Conservation (phyloP, 192 early-diverging fungal species). For the Entomortierella parvispora region DNA sequence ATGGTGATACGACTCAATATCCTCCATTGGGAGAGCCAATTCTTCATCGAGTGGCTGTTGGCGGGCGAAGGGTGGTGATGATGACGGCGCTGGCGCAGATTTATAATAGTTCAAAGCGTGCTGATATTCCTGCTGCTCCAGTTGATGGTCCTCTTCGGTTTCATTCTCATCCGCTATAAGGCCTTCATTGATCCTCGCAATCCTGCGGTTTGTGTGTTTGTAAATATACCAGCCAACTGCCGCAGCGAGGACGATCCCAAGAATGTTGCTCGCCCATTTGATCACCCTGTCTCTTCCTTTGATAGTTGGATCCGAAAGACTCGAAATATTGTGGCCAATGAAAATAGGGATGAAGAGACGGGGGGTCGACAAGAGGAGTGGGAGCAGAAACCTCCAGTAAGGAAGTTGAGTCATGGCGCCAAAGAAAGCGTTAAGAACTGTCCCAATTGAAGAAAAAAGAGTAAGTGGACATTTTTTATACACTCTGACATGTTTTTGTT, state of each 20-base stretch:
- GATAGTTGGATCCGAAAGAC: conserved; percentile 23
- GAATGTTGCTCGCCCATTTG: conserved; percentile 28
- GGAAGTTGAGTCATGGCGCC: conserved; percentile 36
- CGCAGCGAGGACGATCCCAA: conserved; percentile 18
- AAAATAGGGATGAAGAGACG: conserved; percentile 37
- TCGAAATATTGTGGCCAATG: conserved; percentile 39
- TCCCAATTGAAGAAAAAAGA: not conserved
- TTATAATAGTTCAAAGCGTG: not conserved
- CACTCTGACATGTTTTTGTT: not conserved
- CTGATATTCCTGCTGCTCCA: not conserved
- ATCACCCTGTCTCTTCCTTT: conserved; percentile 21
- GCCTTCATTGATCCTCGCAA: conserved; percentile 35
- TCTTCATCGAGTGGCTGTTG: too few species aligned
- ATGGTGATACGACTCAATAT: too few species aligned
- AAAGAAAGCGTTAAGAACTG: conserved; percentile 44
- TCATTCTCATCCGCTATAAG: conserved; percentile 19
- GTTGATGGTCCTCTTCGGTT: not conserved
- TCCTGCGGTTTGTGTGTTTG: conserved; percentile 17
- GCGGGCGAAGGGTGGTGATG: too few species aligned
- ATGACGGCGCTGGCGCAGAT: too few species aligned
- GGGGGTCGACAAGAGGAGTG: conserved; percentile 28
- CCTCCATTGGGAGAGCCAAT: too few species aligned
- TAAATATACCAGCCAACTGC: conserved; percentile 39
- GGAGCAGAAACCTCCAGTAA: conserved; percentile 40
- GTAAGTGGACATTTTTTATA: not conserved